Conservation (phyloP, 2,329 filamentous ascomycete genomes). For the Microascus cirrosus region DNA sequence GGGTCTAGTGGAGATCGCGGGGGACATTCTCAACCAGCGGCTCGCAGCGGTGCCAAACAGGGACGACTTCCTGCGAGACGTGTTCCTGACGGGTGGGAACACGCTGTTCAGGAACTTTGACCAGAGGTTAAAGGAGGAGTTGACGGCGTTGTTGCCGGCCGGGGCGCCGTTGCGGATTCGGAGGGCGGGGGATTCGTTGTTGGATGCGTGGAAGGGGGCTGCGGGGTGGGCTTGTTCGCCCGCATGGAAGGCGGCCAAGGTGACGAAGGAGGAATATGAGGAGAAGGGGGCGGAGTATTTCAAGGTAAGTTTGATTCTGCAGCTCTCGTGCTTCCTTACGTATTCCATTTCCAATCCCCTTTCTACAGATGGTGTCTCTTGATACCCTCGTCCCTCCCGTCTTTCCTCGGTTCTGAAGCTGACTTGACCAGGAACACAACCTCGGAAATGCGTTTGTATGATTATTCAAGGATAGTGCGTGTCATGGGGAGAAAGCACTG, state of each 20-base stretch:
- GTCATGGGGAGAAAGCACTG: background rate
- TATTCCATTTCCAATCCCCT: background rate
- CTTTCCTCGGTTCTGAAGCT: slow-evolving; percentile 4
- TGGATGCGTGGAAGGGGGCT: slow-evolving; percentile 91
- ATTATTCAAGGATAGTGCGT: slow-evolving; percentile 6
- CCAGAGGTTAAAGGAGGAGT: slow-evolving; percentile 61
- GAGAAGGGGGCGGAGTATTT: slow-evolving; percentile 94
- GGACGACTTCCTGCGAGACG: slow-evolving; percentile 65
- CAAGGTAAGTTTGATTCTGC: slow-evolving; percentile 45
- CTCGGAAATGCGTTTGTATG: slow-evolving; percentile 50
- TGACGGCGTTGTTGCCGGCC: slow-evolving; percentile 61
- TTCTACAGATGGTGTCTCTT: background rate
- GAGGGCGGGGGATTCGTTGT: slow-evolving; percentile 60
- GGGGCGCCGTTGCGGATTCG: slow-evolving; percentile 59
- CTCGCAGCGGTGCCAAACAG: slow-evolving; percentile 48
- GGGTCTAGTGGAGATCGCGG: slow-evolving; percentile 82
- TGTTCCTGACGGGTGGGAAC: slow-evolving; percentile 93
- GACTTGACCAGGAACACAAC: slow-evolving; percentile 45
- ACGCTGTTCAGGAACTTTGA: slow-evolving; percentile 81
- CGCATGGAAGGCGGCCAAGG: slow-evolving; percentile 50
- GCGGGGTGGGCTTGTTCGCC: slow-evolving; percentile 65
- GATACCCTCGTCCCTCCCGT: slow-evolving; percentile 4
- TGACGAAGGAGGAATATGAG: slow-evolving; percentile 72
- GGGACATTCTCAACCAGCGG: slow-evolving; percentile 79
- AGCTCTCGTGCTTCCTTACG: background rate